These are phyloP conservation scores for Gracilaria vermiculophylla DNA, from an alignment of 23 red algal species.

Conservation along the genomic window DNA sequence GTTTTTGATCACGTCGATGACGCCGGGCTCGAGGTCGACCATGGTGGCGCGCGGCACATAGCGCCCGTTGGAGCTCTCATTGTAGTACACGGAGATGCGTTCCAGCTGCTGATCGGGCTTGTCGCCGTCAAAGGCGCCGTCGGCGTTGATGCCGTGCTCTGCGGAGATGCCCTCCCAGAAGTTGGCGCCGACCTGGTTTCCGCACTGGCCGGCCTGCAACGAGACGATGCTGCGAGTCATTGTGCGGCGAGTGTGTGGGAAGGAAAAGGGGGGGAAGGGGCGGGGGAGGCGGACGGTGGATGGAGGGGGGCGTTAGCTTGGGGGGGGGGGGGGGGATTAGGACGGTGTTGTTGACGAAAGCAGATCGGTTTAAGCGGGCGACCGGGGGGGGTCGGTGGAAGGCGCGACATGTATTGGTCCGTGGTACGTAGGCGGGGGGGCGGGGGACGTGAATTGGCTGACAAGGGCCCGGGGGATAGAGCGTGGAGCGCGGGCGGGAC, in stretches of 20 bases:
- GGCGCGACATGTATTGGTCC: constrained; percentile 1
- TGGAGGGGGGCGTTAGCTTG: background rate
- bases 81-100: constrained; percentile 95
- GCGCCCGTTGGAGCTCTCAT: constrained; percentile 86
- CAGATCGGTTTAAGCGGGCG: background rate
- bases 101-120: constrained; percentile 79
- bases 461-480: background rate
- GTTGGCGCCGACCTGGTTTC: constrained; percentile 95
- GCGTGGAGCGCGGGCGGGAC: no score
- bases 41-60: constrained; percentile 94
- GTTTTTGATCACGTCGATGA: constrained; percentile 79
- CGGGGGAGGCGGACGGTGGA: background rate
- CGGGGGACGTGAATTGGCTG: background rate
- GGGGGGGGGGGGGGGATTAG: background rate
- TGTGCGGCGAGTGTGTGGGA: background rate
- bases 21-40: constrained; percentile 95
- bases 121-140: constrained; percentile 71
- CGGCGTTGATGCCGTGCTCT: constrained; percentile 90
- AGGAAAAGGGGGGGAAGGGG: background rate
- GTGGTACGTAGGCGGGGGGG: background rate
- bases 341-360: no score
- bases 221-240: constrained; percentile 65
- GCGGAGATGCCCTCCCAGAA: constrained; percentile 98
- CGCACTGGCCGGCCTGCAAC: constrained; percentile 87
- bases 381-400: background rate